phyloP scores from a whole-genome alignment of 768 basidiomycete genomes.

The Hypsizygus marmoreus region DNA sequence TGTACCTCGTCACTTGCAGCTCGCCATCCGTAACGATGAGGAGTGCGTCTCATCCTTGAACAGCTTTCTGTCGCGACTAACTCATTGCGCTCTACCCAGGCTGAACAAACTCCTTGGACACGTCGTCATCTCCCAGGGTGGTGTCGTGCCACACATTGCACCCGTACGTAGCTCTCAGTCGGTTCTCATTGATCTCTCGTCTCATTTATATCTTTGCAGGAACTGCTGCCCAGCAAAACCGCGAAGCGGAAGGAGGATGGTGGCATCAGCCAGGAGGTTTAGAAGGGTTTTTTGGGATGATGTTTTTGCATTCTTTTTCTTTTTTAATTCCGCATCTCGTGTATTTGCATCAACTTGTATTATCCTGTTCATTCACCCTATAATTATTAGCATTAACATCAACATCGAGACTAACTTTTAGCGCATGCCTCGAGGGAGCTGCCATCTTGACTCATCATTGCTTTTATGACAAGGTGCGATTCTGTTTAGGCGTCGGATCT shows the following conservation, averaged over 20 bases:
- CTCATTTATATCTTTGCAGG: conserved; percentile 18
- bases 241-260: conserved; percentile 47
- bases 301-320: conserved; percentile 15
- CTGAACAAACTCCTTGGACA: conserved; percentile 77
- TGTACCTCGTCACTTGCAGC: conserved; percentile 88
- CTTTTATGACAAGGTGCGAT: too few species aligned
- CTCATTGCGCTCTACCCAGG: conserved; percentile 29
- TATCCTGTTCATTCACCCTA: conserved; percentile 16
- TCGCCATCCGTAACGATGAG: conserved; percentile 91
- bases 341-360: conserved; percentile 28
- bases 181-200: background rate
- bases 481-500: too few species aligned
- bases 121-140: conserved; percentile 85
- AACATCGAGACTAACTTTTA: too few species aligned
- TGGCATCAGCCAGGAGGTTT: conserved; percentile 47
- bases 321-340: conserved; percentile 16
- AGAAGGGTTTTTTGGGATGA: conserved; percentile 21
- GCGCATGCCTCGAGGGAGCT: too few species aligned
- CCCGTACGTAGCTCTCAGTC: conserved; percentile 26
- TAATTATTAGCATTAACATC: conserved; percentile 17
- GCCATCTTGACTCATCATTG: too few species aligned
- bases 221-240: conserved; percentile 48
- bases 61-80: background rate
- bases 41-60: conserved; percentile 45
- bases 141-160: conserved; percentile 76